Evolutionary conservation across 2,329 filamentous ascomycete genomes (phyloP).

Genomic region (Penicillium palitans): DNA sequence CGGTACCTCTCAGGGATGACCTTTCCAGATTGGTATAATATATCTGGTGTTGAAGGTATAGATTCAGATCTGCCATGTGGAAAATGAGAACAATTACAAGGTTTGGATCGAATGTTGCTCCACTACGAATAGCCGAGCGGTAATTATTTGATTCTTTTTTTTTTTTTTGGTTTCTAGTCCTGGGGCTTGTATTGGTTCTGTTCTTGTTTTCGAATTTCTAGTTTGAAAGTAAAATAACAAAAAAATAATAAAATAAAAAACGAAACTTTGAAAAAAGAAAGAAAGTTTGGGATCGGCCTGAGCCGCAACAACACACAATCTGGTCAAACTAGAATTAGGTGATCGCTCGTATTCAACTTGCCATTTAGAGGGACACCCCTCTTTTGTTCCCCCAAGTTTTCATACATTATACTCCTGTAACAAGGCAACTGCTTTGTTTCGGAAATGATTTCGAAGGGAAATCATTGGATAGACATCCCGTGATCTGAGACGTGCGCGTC

Average conservation of each 20-base stretch:
- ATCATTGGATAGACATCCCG: neutral
- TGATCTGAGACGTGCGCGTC: neutral
- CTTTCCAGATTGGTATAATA: neutral
- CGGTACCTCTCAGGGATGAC: neutral
- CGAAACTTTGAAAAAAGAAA: neutral
- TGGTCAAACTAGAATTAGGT: neutral
- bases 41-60: neutral
- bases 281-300: constrained; percentile 24
- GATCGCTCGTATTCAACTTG: constrained; percentile 24
- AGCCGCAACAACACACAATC: constrained; percentile 17
- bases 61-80: constrained; percentile 2
- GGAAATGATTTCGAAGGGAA: neutral
- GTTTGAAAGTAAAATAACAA: neutral
- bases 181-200: too few species aligned
- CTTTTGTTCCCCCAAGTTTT: neutral
- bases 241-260: neutral
- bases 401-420: too few species aligned
- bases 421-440: neutral
- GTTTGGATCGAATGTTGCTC: neutral
- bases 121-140: constrained; percentile 6
- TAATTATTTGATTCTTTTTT: neutral
- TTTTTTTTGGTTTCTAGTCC: neutral
- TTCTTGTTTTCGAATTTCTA: neutral
- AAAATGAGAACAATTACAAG: neutral
- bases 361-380: neutral